Evolutionary conservation across 768 basidiomycete genomes (phyloP).

Genomic region (Leccinum variicolor): DNA sequence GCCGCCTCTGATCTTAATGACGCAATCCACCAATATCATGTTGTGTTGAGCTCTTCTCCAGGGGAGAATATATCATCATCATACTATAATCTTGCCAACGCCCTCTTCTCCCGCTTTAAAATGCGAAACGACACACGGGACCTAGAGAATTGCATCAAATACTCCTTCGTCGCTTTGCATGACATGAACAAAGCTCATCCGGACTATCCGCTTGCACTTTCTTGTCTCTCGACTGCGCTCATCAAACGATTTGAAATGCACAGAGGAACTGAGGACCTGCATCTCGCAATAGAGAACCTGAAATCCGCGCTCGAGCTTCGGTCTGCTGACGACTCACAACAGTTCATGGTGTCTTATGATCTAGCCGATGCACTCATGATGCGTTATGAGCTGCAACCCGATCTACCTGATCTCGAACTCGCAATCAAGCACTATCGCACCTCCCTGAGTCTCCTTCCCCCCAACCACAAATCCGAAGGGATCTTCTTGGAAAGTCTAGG

Average conservation of each 20-base stretch:
- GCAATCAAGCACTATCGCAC: slow-evolving; percentile 24
- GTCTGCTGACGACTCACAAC: slow-evolving; percentile 12
- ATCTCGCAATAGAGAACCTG: slow-evolving; percentile 26
- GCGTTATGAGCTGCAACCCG: slow-evolving; percentile 23
- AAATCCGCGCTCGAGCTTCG: slow-evolving; percentile 18
- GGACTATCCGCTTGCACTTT: slow-evolving; percentile 16
- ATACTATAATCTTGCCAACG: slow-evolving; percentile 30
- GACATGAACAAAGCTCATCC: slow-evolving; percentile 12
- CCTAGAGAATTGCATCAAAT: slow-evolving; percentile 22
- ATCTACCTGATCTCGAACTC: slow-evolving; percentile 26
- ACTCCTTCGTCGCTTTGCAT: slow-evolving; percentile 17
- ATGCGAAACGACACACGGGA: slow-evolving; percentile 16
- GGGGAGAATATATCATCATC: slow-evolving; percentile 18
- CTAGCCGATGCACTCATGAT: slow-evolving; percentile 25
- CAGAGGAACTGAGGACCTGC: slow-evolving; percentile 21
- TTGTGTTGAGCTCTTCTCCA: slow-evolving; percentile 16
- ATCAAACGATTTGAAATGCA: slow-evolving; percentile 20
- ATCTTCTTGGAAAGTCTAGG: slow-evolving; percentile 20
- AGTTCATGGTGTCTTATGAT: slow-evolving; percentile 18
- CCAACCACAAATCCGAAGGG: slow-evolving; percentile 12
- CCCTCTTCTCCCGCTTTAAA: slow-evolving; percentile 29
- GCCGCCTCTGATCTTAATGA: slow-evolving; percentile 18
- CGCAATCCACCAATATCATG: slow-evolving; percentile 24
- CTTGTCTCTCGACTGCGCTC: slow-evolving; percentile 23
- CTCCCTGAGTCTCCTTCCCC: slow-evolving; percentile 17